Evolutionary conservation across 108 stramenopile species (phyloP), one percentile per base, ranked within the genome.

Genomic region (Chaetoceros muelleri): DNA sequence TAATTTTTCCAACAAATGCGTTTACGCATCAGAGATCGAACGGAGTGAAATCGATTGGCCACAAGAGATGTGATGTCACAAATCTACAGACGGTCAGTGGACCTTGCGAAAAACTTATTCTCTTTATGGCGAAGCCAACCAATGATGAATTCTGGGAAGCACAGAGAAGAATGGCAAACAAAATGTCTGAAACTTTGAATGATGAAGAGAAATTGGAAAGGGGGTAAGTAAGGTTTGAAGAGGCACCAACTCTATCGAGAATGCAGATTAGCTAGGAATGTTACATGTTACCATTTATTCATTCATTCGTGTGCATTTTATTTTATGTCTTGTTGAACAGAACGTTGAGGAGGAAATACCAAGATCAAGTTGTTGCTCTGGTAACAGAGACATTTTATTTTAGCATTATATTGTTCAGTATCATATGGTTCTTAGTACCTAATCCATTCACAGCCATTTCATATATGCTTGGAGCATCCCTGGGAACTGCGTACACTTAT

Each of bases 401-500:
- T 30, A 67, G 76, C 8, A 53, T 76, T n/a, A 48, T 87, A 23
- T 78, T 92, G 28, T 81, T 74, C n/a, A 66, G 73, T 28, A 22
- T 70, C 7, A 51, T 87, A 19, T 92, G 90, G 90, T 2, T 74
- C 0, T 34, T 59, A 7, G 70, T 52, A 28, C 46, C 75, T 28
- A 80, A 83, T 60, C 80, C 85, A 5, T 84, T 84, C 57, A 65
- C 79, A 8, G 28, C 86, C 1, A 25, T 87, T 19, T 87, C 86
- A 1, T 92, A 81, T 48, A 58, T 71, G 2, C 75, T 87, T 70
- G 90, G 90, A n/a, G 70, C 86, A 24, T 27, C 69, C 18, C 74
- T 79, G 52, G 90, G 90, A 20, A 62, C 82, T 40, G 84, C 85
- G 2, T 92, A 92, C 60, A 60, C 83, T 0, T 92, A 85, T 59